Conservation (phyloP, 2,329 filamentous ascomycete genomes). For the Trichoderma sp. region DNA sequence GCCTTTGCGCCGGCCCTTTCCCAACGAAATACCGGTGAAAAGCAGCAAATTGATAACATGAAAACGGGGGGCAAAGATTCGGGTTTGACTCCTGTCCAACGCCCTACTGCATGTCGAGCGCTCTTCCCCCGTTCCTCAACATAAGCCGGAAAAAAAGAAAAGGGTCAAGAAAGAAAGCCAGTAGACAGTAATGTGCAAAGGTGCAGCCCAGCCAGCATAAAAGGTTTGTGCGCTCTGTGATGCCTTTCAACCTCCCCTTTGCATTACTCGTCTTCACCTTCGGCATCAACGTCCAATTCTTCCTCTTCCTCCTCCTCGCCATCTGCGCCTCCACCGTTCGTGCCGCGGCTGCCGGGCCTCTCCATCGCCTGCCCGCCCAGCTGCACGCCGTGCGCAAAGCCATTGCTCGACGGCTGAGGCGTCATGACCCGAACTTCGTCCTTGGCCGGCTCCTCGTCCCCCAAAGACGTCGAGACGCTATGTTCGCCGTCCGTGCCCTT, state of each 20-base stretch:
- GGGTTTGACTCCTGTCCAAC: too few species aligned
- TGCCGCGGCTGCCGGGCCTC: not conserved
- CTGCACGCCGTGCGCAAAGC: slow-evolving; percentile 30
- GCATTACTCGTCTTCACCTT: slow-evolving; percentile 41
- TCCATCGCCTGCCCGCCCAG: slow-evolving; percentile 30
- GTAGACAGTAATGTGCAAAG: not conserved
- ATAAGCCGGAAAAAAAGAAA: not conserved
- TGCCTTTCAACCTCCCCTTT: not conserved
- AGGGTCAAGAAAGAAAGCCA: not conserved
- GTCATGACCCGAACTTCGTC: slow-evolving; percentile 43
- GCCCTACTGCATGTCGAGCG: not conserved
- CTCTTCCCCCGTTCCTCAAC: not conserved
- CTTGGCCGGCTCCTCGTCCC: slow-evolving; percentile 36
- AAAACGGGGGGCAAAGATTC: not conserved
- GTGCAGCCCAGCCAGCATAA: slow-evolving; percentile 34
- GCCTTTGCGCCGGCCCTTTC: slow-evolving; percentile 30
- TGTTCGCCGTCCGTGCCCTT: not conserved
- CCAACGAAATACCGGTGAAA: not conserved
- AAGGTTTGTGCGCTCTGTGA: slow-evolving; percentile 31
- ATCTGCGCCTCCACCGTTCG: not conserved
- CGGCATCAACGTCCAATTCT: slow-evolving; percentile 39
- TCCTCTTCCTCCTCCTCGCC: slow-evolving; percentile 23
- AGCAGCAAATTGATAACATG: not conserved
- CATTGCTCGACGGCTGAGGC: slow-evolving; percentile 32
- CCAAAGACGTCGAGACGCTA: slow-evolving; percentile 5